Evolutionary conservation across 208 protist genomes (phyloP).

Genomic region (Crithidia bombi): DNA sequence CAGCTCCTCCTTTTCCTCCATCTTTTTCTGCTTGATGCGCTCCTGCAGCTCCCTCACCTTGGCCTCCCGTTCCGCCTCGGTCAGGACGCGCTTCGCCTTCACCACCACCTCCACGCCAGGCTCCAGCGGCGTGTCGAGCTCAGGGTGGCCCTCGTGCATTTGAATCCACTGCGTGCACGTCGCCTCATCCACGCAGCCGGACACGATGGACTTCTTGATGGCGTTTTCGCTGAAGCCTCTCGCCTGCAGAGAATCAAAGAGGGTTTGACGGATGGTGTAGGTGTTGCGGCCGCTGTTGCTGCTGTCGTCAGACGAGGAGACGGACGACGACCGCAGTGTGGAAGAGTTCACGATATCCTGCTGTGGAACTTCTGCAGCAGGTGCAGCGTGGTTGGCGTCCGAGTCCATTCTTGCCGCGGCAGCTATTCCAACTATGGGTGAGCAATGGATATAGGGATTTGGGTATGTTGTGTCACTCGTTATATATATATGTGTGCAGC

Average conservation of each 20-base stretch:
- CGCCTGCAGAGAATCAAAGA: conserved; percentile 56
- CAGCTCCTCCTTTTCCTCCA: conserved; percentile 54
- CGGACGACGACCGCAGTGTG: background rate
- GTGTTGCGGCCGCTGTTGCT: conserved; percentile 16
- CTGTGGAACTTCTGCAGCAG: background rate
- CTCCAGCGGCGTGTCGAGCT: conserved; percentile 81
- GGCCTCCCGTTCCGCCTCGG: conserved; percentile 68
- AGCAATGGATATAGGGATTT: no score
- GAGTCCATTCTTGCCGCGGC: background rate
- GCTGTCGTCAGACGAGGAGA: conserved; percentile 7
- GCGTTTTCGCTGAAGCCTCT: conserved; percentile 87
- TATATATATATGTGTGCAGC: no score
- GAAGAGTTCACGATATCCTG: background rate
- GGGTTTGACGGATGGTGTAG: conserved; percentile 56
- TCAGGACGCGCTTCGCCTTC: conserved; percentile 67
- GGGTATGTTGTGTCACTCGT: no score
- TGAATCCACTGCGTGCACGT: conserved; percentile 87
- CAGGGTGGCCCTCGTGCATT: conserved; percentile 83
- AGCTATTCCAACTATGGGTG: no score
- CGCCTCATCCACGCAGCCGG: conserved; percentile 77
- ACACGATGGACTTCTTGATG: conserved; percentile 88
- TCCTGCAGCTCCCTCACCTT: conserved; percentile 76
- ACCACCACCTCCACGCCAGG: conserved; percentile 71
- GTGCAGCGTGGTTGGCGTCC: background rate
- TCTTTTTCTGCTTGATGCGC: conserved; percentile 56